These are phyloP conservation scores for Gleditsia sinensis DNA, from an alignment of 306 rosid genomes.

Conservation along the genomic window DNA sequence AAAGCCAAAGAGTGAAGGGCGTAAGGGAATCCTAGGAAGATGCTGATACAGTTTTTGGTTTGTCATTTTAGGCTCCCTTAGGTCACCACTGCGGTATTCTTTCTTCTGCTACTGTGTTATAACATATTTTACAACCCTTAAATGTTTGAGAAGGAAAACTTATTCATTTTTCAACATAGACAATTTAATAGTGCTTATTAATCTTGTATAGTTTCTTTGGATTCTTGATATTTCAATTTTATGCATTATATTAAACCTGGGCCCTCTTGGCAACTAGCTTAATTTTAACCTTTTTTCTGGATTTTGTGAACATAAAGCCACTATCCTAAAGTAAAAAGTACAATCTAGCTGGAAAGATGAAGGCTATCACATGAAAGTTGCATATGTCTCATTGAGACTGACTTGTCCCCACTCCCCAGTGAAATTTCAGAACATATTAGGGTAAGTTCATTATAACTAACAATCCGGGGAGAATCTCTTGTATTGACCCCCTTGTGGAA, in stretches of 20 bases:
- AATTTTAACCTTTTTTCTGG: background rate
- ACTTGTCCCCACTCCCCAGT: background rate
- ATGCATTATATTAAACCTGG: background rate
- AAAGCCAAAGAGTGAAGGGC: no score
- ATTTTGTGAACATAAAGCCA: background rate
- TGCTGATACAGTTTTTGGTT: no score
- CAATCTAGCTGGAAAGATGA: background rate
- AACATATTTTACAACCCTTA: no score
- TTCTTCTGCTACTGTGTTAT: no score
- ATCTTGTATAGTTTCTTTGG: background rate
- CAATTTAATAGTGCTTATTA: background rate
- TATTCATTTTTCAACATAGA: background rate
- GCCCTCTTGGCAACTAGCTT: background rate
- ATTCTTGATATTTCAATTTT: background rate
- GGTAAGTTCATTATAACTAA: background rate
- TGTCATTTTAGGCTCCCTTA: no score
- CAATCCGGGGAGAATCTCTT: background rate
- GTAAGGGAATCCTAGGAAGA: no score
- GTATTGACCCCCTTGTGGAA: background rate
- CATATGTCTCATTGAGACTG: background rate
- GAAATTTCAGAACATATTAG: background rate
- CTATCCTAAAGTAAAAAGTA: background rate
- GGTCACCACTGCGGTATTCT: no score
- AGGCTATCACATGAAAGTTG: background rate
- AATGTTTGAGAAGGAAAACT: constrained; percentile 5